These are phyloP conservation scores for Apiotrichum porosum DNA, from an alignment of 1,284 basidiomycete species.

Conservation along the genomic window DNA sequence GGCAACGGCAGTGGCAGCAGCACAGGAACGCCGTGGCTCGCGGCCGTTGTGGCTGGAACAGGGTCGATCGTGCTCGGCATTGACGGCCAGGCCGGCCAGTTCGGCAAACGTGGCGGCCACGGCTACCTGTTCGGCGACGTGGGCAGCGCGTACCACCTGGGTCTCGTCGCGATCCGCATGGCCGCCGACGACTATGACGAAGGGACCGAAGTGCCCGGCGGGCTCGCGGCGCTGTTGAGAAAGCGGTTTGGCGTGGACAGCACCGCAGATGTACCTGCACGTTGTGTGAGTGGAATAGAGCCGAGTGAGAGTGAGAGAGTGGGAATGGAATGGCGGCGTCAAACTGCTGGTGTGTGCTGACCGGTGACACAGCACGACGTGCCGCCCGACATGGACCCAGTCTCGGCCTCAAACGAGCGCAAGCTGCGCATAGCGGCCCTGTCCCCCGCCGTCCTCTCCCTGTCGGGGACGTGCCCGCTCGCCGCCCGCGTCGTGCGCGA, in stretches of 20 bases:
- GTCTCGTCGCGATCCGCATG: slow-evolving; percentile 8
- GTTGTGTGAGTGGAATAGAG: slow-evolving; percentile 17
- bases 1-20: too few species aligned
- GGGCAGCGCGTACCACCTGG: slow-evolving; percentile 20
- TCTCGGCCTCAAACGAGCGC: slow-evolving; percentile 43
- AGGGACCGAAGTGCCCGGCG: slow-evolving; percentile 4
- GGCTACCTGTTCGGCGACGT: slow-evolving; percentile 17
- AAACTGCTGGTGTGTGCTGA: too few species aligned
- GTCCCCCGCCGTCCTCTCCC: slow-evolving; percentile 64
- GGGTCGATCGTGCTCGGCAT: slow-evolving; percentile 13
- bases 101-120: slow-evolving; percentile 16
- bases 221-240: slow-evolving; percentile 4
- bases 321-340: slow-evolving; percentile 22
- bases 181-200: slow-evolving; percentile 9
- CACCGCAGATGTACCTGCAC: slow-evolving; percentile 6
- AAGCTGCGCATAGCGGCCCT: slow-evolving; percentile 70
- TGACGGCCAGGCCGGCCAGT: background rate
- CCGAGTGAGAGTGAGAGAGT: too few species aligned
- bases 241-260: slow-evolving; percentile 5
- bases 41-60: slow-evolving; percentile 15
- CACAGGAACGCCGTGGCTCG: slow-evolving; percentile 27
- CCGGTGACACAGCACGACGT: slow-evolving; percentile 12
- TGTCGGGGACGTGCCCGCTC: slow-evolving; percentile 61
- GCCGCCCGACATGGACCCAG: slow-evolving; percentile 6
- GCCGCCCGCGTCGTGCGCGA: slow-evolving; percentile 54